Evolutionary conservation across 305 asterid genomes (phyloP).

Genomic region (Rubia peregrina): DNA sequence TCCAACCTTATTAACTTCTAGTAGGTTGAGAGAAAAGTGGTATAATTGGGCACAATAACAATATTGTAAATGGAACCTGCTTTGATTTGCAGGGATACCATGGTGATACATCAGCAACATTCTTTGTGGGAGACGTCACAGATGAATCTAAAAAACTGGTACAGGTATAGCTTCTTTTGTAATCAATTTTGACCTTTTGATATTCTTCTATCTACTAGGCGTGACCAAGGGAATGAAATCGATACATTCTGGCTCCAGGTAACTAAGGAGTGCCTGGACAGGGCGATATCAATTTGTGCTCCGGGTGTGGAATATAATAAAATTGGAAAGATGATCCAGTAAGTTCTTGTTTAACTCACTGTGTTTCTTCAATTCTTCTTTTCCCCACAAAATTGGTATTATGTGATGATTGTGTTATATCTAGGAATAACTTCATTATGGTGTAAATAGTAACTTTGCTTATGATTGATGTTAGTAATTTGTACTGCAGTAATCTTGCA

Average conservation of each 20-base stretch:
- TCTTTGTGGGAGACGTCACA: conserved; percentile 75
- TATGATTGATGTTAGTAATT: conserved; percentile 21
- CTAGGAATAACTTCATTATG: not conserved
- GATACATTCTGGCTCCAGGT: conserved; percentile 39
- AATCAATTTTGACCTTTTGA: not conserved
- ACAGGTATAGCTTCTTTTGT: conserved; percentile 46
- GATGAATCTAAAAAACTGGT: conserved; percentile 80
- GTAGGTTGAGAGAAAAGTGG: not conserved
- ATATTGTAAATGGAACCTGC: conserved; percentile 7
- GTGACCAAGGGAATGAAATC: not conserved
- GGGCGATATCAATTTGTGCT: conserved; percentile 84
- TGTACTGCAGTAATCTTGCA: conserved; percentile 66
- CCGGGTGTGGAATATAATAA: conserved; percentile 77
- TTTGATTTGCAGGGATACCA: conserved; percentile 72
- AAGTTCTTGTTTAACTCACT: conserved; percentile 32
- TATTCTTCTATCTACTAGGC: not conserved
- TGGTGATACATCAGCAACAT: conserved; percentile 95
- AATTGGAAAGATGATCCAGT: conserved; percentile 90
- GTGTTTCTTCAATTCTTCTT: not conserved
- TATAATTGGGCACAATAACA: not conserved
- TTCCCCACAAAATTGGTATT: not conserved
- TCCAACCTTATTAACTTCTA: not conserved
- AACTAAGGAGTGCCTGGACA: conserved; percentile 74
- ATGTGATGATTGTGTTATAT: not conserved
- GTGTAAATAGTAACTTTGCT: not conserved